Evolutionary conservation across 768 basidiomycete species (phyloP).

Genomic region (Tylopilus plumbeoviolaceoides): DNA sequence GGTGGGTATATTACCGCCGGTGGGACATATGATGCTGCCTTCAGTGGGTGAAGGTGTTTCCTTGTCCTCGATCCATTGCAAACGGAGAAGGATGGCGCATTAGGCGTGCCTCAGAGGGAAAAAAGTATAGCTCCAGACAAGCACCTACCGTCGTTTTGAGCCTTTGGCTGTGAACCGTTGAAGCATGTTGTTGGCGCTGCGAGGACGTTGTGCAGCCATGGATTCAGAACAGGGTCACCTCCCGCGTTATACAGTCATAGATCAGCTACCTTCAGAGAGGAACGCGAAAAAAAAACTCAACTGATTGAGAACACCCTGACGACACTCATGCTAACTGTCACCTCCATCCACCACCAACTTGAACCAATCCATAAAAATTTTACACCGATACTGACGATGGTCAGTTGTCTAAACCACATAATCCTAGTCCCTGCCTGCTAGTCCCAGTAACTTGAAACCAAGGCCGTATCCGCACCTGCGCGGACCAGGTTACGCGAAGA

Average conservation of each 20-base stretch:
- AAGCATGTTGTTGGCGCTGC: constrained; percentile 79
- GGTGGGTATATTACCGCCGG: constrained; percentile 18
- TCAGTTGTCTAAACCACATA: constrained; percentile 88
- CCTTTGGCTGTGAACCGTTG: constrained; percentile 98
- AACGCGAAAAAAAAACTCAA: constrained; percentile 34
- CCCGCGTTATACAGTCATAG: constrained; percentile 35
- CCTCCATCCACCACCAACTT: no score
- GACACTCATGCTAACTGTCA: no score
- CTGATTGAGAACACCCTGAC: constrained; percentile 89
- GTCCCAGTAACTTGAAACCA: constrained; percentile 90
- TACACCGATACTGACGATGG: constrained; percentile 86
- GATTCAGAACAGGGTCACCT: constrained; percentile 61
- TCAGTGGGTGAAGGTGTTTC: constrained; percentile 14
- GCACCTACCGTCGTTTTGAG: constrained; percentile 74
- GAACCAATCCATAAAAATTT: no score
- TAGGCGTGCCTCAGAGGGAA: constrained; percentile 24
- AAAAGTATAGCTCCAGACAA: neutral
- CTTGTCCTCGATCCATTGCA: constrained; percentile 79
- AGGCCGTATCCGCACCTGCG: constrained; percentile 66
- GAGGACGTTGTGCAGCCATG: constrained; percentile 74
- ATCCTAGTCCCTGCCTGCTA: constrained; percentile 88
- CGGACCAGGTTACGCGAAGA: constrained; percentile 84
- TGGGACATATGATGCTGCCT: constrained; percentile 23
- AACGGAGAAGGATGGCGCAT: constrained; percentile 85
- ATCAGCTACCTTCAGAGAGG: constrained; percentile 4